These are phyloP conservation scores for Pseudopyrenochaeta lycopersici DNA, from an alignment of 2,329 filamentous ascomycete genomes.

Conservation along the genomic window DNA sequence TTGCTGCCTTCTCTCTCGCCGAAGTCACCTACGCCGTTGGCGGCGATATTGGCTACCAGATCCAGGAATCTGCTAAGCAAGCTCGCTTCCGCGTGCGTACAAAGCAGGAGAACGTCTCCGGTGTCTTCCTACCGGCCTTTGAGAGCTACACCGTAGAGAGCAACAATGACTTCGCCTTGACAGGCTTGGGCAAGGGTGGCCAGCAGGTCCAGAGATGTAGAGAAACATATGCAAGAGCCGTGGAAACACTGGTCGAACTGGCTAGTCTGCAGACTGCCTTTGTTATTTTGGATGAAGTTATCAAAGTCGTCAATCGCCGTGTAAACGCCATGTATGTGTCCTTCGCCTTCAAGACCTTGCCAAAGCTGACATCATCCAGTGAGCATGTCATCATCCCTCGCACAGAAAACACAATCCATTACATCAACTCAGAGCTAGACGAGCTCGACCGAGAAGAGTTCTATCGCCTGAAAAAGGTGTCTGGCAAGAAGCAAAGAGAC, in stretches of 20 bases:
- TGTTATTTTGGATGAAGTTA: constrained; percentile 97
- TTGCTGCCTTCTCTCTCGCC: constrained; percentile 95
- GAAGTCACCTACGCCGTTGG: constrained; percentile 98
- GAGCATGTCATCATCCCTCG: constrained; percentile 96
- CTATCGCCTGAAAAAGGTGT: constrained; percentile 94
- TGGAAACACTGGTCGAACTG: constrained; percentile 94
- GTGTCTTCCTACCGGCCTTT: constrained; percentile 91
- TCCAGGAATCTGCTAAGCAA: constrained; percentile 93
- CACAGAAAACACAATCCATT: constrained; percentile 99
- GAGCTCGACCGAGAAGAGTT: constrained; percentile 98
- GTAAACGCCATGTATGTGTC: constrained; percentile 87
- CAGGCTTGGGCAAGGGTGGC: constrained; percentile 93
- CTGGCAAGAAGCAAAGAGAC: constrained; percentile 71
- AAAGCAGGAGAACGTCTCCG: constrained; percentile 98
- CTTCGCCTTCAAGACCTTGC: not conserved
- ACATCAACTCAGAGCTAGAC: constrained; percentile 98
- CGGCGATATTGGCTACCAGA: constrained; percentile 92
- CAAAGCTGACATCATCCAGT: constrained; percentile 52
- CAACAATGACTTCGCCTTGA: constrained; percentile 95
- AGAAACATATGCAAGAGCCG: constrained; percentile 94
- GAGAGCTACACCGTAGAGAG: constrained; percentile 90
- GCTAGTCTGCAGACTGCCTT: constrained; percentile 97
- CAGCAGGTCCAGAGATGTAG: constrained; percentile 95
- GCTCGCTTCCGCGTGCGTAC: constrained; percentile 93
- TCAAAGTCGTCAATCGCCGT: constrained; percentile 98